Base-by-base conservation (phyloP, 2,329 filamentous ascomycete species). In the Penicillium sp. region DNA sequence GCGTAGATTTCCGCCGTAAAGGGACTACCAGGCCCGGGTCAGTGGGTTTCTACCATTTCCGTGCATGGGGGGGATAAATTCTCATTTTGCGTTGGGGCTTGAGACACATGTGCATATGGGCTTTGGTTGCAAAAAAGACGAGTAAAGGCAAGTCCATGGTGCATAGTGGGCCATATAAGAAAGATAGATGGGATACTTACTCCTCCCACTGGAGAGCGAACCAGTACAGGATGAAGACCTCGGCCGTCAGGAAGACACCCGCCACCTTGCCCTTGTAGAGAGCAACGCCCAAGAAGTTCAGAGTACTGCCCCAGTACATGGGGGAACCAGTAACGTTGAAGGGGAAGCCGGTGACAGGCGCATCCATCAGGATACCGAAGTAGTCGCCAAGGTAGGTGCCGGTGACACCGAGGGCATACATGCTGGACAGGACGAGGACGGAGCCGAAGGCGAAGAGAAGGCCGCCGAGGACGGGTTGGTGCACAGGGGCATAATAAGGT, bases 361-460 rank as follows among this genome's bases (percentile, higher is more conserved):
- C 75, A 66, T 97, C 91, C 89, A 96, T 95, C 58, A 98, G 77
- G 68, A 97, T 95, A 60, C 93, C 93, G 67, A 97, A 98, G 77
- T 98, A 98, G 75, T 98, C 93, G 61, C 93, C 93, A 32, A 98
- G 77, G 68, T 96, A 98, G 32, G 93, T 98, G 55, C 93, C 93
- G 0, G 89, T 96, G 63, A 98, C 82, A 50, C 93, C 93, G 35
- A 98, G 82, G 29, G 84, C 86, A 82, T 83, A 96, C 72, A 95
- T 97, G 53, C 87, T 93, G 31, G 85, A 84, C 43, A 97, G 62
- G 43, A 98, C 93, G 32, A 98, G 81, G 45, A 85, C 71, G 69
- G 95, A 96, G 51, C 93, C 93, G 33, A 74, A 65, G 24, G 77
- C 77, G 61, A 97, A 79, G 48, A 96, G 80, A 4, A 74, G 78